phyloP scores from a whole-genome alignment of 2,329 filamentous ascomycete species.

The Botrytis squamosa region DNA sequence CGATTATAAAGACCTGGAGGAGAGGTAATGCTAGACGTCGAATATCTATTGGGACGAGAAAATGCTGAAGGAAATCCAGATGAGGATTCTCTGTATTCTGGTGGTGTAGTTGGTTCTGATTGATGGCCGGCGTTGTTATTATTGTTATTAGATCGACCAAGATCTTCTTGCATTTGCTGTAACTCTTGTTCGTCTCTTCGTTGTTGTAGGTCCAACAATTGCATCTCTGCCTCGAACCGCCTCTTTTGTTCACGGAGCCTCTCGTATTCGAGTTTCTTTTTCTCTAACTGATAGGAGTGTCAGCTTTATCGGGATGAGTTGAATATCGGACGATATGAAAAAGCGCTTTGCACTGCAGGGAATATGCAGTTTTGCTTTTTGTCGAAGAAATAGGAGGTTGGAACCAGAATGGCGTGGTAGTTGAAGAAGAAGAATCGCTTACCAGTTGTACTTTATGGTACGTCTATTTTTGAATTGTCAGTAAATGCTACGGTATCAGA shows the following conservation, averaged over 20 bases:
- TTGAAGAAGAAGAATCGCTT: constrained; percentile 43
- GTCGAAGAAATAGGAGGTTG: constrained; percentile 3
- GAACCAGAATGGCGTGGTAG: background rate
- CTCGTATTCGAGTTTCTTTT: constrained; percentile 91
- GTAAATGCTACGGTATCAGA: constrained; percentile 24
- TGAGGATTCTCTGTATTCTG: constrained; percentile 76
- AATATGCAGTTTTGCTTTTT: constrained; percentile 18
- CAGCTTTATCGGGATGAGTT: constrained; percentile 35
- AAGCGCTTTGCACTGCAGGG: constrained; percentile 10
- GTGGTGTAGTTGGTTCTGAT: constrained; percentile 93
- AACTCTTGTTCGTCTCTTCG: constrained; percentile 81
- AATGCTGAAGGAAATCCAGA: constrained; percentile 75
- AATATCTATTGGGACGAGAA: constrained; percentile 83
- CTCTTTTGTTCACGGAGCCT: constrained; percentile 84
- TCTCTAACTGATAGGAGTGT: constrained; percentile 69
- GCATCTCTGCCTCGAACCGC: constrained; percentile 89
- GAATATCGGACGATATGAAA: background rate
- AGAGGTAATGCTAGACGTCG: constrained; percentile 81
- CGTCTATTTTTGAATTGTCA: constrained; percentile 46
- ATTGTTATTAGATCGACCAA: constrained; percentile 52
- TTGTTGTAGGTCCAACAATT: constrained; percentile 81
- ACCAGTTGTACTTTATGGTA: constrained; percentile 76
- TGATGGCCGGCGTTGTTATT: constrained; percentile 62
- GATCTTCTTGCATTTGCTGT: constrained; percentile 78
- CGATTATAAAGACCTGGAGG: constrained; percentile 74